Base-by-base conservation (phyloP, 495 filamentous ascomycete genomes). In the Lichina pygmaea region DNA sequence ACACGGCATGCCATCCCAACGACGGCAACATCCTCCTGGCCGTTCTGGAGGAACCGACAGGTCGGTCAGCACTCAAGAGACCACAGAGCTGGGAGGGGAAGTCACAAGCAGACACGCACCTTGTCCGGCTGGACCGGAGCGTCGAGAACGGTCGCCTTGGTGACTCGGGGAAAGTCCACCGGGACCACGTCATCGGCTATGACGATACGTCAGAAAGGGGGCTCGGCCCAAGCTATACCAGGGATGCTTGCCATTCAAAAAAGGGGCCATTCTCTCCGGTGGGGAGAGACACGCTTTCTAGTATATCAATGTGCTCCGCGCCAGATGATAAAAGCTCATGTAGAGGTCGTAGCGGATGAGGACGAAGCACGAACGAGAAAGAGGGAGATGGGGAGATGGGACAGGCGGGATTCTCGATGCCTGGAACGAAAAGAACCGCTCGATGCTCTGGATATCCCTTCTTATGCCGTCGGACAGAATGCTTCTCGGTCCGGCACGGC, bases 1-100 rank as follows among this genome's bases (percentile, higher is more conserved):
- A 53, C 47, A 13, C 60, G 59, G 43, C 60, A 62, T 6, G 56
- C 58, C 50, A 62, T 56, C 17, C 59, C 59, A 10, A 60, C 45
- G 15, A 60, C 49, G 12, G 58, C 58, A 24, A 57, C 36, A 39
- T 39, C 36, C 6, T 39, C 36, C 2, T 2, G 10, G 13, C 11
- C 11, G 36, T 11, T 5, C 36, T 39, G 13, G 10, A 39, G 36
- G 36, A 39, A 39, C 2, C 11, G 3, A 11, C 2, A 39, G 10
- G 36, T 39, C 36, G 13, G 36, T 39, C 10, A 11, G 36, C 13
- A 15, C 13, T 15, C 36, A 3, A 3, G 13, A 39, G 11, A 39
- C 2, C 13, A 3, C 3, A 11, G 36, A 11, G 13, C 36, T 39
- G 10, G 36, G 13, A 39, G 13, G 5, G 6, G 36, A 15, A 11